Base-by-base conservation (phyloP, 192 early-diverging fungal genomes). In the Backusella circina region DNA sequence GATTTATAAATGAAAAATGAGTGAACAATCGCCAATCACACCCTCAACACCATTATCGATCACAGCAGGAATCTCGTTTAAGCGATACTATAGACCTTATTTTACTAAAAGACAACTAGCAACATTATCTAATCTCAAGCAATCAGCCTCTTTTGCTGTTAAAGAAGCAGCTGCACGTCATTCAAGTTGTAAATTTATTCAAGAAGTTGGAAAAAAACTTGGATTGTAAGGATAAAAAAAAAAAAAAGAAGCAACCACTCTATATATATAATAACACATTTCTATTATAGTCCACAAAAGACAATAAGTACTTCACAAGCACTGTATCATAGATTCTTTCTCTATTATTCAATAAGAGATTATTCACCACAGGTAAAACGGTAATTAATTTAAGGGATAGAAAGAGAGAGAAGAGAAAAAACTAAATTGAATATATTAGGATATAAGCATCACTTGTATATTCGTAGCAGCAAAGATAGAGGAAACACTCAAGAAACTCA, bases 401-500 rank as follows among this genome's bases (percentile, higher is more conserved):
- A 10, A 61, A 61, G 51, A 51, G n/a, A 51, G 50, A 51, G 8
- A 47, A 36, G 30, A 15, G 26, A 4, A 66, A 28, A 13, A 1
- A 35, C 26, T 30, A 31, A 67, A 31, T n/a, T 9, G 18, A 70
- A 23, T 61, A 2, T 73, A 75, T 57, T 47, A 88, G 84, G 87
- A 89, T 75, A 73, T 93, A 37, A 84, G 88, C 65, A 83, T 87
- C 1, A 88, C 93, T 4, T 93, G 91, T 72, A 73, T 95, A 26
- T 93, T 95, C 78, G 91, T 95, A 1, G 92, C 93, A 3, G 91
- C 89, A 51, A 96, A 96, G 72, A 91, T 95, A 71, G 94, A 96
- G 66, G 95, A 96, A 65, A 95, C 94, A 0, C 89, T 91, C 57
- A 96, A 96, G 71, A 93, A 92, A 69, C 80, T 93, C 26, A 90